phyloP scores from a whole-genome alignment of 345 rosid genomes.

The Abelmoschus esculentus region DNA sequence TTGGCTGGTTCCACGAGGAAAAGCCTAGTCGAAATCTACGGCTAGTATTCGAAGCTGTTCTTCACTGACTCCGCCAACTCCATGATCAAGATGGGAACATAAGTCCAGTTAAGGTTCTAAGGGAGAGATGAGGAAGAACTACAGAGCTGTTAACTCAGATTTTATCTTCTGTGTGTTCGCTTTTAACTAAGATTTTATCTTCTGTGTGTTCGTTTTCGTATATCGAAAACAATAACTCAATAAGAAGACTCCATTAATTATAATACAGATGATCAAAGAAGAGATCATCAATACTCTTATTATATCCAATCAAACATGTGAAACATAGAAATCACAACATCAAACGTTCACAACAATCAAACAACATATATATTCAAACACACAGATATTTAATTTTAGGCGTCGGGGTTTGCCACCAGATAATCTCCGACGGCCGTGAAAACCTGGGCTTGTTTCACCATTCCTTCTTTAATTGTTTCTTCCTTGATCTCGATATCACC shows the following conservation, averaged over 20 bases:
- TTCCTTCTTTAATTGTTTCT: conserved; percentile 21
- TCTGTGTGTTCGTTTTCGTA: too few species aligned
- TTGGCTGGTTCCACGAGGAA: conserved; percentile 42
- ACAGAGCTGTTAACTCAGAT: conserved; percentile 39
- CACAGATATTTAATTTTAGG: background rate
- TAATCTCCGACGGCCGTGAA: conserved; percentile 22
- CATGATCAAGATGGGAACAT: conserved; percentile 68
- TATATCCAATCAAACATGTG: background rate
- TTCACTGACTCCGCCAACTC: conserved; percentile 39
- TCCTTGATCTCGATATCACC: conserved; percentile 14
- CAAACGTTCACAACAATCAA: too few species aligned
- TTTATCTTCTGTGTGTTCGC: background rate
- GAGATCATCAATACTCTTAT: background rate
- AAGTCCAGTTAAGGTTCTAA: conserved; percentile 38
- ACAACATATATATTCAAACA: background rate
- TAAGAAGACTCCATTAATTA: background rate
- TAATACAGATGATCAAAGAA: background rate
- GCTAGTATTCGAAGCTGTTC: conserved; percentile 29
- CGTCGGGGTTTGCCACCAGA: conserved; percentile 22
- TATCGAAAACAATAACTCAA: background rate
- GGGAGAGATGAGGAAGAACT: conserved; percentile 56
- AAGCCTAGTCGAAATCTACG: conserved; percentile 40
- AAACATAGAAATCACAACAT: background rate
- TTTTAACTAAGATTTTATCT: too few species aligned
- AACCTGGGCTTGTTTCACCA: conserved; percentile 12